Percentiles rank a stretch among this genome's conserved stretches.
Evolutionary conservation across 805 yeast species (phyloP).

Genomic region (Lipomyces sp.): DNA sequence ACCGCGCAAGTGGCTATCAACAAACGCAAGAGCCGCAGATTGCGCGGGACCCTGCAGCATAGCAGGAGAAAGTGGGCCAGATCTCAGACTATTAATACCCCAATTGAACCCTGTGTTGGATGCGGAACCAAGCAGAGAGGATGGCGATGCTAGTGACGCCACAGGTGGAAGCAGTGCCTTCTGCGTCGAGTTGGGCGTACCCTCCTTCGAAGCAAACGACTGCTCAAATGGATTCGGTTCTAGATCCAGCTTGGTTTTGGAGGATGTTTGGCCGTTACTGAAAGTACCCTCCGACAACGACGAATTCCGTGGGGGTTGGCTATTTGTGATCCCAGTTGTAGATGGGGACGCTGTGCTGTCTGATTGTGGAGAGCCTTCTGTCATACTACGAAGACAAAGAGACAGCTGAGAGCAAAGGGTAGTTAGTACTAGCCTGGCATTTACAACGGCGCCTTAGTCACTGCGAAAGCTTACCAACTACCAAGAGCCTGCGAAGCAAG

Average conservation of each 20-base stretch:
- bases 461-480: background rate
- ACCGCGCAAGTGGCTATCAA: slow-evolving; percentile 46
- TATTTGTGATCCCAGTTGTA: background rate
- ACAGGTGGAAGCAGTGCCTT: slow-evolving; percentile 38
- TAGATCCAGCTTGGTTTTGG: slow-evolving; percentile 57
- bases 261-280: slow-evolving; percentile 2
- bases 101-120: slow-evolving; percentile 28
- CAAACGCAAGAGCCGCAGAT: slow-evolving; percentile 28
- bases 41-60: slow-evolving; percentile 46
- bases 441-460: background rate
- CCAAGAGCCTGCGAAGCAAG: background rate
- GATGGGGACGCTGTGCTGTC: slow-evolving; percentile 3
- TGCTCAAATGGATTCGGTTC: slow-evolving; percentile 97
- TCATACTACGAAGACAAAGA: slow-evolving; percentile 1
- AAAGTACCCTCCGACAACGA: slow-evolving; percentile 1
- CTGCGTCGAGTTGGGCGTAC: slow-evolving; percentile 24
- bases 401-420: background rate
- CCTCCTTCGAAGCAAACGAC: slow-evolving; percentile 74
- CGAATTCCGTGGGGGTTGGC: background rate
- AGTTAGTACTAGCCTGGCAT: background rate
- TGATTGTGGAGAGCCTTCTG: slow-evolving; percentile 10
- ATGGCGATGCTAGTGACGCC: slow-evolving; percentile 38
- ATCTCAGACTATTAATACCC: slow-evolving; percentile 39
- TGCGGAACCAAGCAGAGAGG: slow-evolving; percentile 29
- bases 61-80: slow-evolving; percentile 49